phyloP scores from a whole-genome alignment of 2,329 filamentous ascomycete species.

The Talaromyces sp. region DNA sequence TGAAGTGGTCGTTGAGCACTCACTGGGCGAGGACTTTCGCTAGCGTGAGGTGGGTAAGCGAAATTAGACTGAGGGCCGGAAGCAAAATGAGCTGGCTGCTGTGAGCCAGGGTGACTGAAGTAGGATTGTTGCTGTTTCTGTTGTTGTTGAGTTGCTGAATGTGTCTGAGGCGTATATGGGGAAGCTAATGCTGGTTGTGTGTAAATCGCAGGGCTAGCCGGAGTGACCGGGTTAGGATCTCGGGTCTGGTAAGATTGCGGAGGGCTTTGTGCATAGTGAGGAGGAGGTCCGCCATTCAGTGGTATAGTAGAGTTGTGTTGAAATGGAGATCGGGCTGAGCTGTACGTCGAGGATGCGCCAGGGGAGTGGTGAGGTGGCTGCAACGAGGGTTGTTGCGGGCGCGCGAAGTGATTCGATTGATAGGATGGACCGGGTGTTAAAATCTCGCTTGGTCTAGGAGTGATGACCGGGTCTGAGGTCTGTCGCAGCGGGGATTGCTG shows the following conservation, averaged over 20 bases:
- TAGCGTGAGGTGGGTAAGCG: conserved; percentile 29
- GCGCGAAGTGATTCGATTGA: conserved; percentile 24
- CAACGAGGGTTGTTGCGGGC: conserved; percentile 38
- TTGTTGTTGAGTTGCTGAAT: conserved; percentile 23
- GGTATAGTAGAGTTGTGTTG: conserved; percentile 33
- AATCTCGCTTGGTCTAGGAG: conserved; percentile 20
- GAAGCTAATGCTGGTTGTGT: conserved; percentile 30
- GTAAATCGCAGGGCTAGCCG: conserved; percentile 23
- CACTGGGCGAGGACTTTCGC: conserved; percentile 33
- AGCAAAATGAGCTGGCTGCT: conserved; percentile 38
- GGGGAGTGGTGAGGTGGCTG: conserved; percentile 44
- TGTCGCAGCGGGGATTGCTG: conserved; percentile 26
- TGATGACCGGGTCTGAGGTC: conserved; percentile 24
- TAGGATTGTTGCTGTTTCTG: conserved; percentile 33
- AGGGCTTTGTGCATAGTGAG: conserved; percentile 33
- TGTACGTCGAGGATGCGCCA: conserved; percentile 36
- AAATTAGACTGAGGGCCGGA: conserved; percentile 31
- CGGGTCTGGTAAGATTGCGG: conserved; percentile 29
- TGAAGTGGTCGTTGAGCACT: conserved; percentile 27
- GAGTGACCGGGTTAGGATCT: conserved; percentile 29
- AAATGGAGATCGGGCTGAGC: conserved; percentile 37
- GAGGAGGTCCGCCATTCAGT: conserved; percentile 26
- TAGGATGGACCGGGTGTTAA: conserved; percentile 24
- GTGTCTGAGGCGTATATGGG: conserved; percentile 37
- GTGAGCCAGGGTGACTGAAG: conserved; percentile 33